Percentiles rank a stretch among this genome's conserved stretches.
phyloP scores from a whole-genome alignment of 441 rosid species.

The Bocquillonia castaneifolia region DNA sequence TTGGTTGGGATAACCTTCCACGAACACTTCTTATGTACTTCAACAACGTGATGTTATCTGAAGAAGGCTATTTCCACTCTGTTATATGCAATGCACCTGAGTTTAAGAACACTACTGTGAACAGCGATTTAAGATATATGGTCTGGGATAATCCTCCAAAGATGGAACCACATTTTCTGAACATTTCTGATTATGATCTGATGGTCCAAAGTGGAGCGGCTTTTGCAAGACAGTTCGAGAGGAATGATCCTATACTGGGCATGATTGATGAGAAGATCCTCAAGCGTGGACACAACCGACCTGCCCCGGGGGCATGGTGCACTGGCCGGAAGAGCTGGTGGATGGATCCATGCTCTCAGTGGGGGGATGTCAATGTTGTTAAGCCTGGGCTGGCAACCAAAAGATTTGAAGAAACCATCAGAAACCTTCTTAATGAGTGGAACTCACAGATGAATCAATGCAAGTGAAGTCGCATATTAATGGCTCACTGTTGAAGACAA shows the following conservation, averaged over 20 bases:
- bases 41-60: constrained; percentile 62
- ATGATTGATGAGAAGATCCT: constrained; percentile 67
- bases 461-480: constrained; percentile 43
- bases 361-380: constrained; percentile 72
- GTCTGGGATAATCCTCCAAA: constrained; percentile 89
- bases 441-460: constrained; percentile 61
- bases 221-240: constrained; percentile 65
- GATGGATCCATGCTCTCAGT: constrained; percentile 80
- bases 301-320: constrained; percentile 81
- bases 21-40: constrained; percentile 79
- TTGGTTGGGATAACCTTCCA: constrained; percentile 90
- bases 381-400: constrained; percentile 68
- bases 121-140: constrained; percentile 71
- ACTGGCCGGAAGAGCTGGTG: constrained; percentile 60
- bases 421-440: constrained; percentile 60
- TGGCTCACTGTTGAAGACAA: constrained; percentile 17
- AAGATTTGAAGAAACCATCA: constrained; percentile 58
- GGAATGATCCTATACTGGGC: constrained; percentile 60
- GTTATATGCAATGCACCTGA: constrained; percentile 76
- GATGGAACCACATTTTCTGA: constrained; percentile 77
- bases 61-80: constrained; percentile 75
- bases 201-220: constrained; percentile 78
- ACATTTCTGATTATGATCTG: constrained; percentile 45
- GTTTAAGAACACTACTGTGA: constrained; percentile 70
- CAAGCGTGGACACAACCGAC: constrained; percentile 48